Evolutionary conservation across 2,329 filamentous ascomycete genomes (phyloP), one percentile per base, ranked within the genome.

Genomic region (Dactylellina parvicollis): DNA sequence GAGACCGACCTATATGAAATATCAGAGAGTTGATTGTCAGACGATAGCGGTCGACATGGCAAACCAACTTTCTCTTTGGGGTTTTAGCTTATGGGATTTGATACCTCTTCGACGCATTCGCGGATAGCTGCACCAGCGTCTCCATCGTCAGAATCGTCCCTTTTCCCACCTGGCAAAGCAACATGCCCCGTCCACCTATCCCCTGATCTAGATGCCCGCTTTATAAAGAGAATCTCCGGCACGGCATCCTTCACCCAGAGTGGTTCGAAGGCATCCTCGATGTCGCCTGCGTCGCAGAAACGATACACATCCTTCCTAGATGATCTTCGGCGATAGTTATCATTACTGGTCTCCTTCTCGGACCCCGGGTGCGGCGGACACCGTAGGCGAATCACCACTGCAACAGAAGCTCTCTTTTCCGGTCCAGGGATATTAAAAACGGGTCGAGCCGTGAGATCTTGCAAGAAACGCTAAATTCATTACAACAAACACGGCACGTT

Each of bases 121-220:
- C 89, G 81, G 56, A 89, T 82, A 1, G 88, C 88, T 18, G 87
- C 86, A 18, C 85, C 85, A 72, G 84, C 81, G 77, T 90, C 89
- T 74, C 87, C 84, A 49, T 80, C 84, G 80, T 91, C 89, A 71
- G 86, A 85, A 0, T 86, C 85, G 75, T 91, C 89, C 75, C 87
- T 81, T 77, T 88, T 88, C 1, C 89, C 89, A 20, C 89, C 89
- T 0, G 89, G 89, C 2, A 90, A 80, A 0, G 89, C 89, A 65
- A 90, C 85, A 81, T 91, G 89, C 2, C 86, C 85, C 1, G 87
- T 89, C 89, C 89, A 91, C 66, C 88, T 83, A 79, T 91, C 89
- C 5, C 88, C 88, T 61, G 84, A 82, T 36, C 89, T 82, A 2
- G 87, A 84, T 1, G 89, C 86, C 47, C 89, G 83, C 78, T 90